Percentiles rank a stretch among this genome's conserved stretches.
Conservation (phyloP, 495 filamentous ascomycete species). For the Daldinia grandis region DNA sequence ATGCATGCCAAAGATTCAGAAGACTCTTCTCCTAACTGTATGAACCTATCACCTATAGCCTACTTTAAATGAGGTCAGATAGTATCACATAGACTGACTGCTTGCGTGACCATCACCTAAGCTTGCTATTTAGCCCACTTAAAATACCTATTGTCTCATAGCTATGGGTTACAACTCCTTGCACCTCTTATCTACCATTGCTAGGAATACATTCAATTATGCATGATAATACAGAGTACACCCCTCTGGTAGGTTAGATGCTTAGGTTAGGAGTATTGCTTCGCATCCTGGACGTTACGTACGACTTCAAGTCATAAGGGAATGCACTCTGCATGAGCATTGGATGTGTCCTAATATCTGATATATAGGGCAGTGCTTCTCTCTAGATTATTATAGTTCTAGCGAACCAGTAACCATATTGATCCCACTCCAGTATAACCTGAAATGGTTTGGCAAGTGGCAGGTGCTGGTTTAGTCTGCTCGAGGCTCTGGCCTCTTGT, state of each 20-base stretch:
- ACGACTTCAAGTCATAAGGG: neutral
- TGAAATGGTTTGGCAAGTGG: neutral
- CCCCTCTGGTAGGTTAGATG: no score
- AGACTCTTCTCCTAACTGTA: neutral
- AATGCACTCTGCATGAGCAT: neutral
- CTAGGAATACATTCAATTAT: neutral
- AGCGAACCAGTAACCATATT: slow-evolving; percentile 18
- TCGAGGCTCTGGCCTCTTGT: slow-evolving; percentile 3
- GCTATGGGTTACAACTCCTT: neutral
- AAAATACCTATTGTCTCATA: neutral
- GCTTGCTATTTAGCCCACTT: neutral
- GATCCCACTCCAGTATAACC: neutral
- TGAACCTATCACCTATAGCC: no score
- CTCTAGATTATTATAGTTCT: slow-evolving; percentile 9
- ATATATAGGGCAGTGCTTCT: slow-evolving; percentile 4
- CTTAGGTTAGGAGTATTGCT: neutral
- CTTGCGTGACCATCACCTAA: neutral
- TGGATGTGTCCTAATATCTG: neutral
- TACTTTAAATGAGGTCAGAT: neutral
- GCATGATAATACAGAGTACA: neutral
- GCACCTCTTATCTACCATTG: neutral
- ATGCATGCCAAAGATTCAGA: neutral
- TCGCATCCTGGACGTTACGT: neutral
- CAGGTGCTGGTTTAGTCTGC: neutral
- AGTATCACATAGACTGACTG: neutral